phyloP scores from a whole-genome alignment of 768 basidiomycete species.

The Scleroderma citrinum region DNA sequence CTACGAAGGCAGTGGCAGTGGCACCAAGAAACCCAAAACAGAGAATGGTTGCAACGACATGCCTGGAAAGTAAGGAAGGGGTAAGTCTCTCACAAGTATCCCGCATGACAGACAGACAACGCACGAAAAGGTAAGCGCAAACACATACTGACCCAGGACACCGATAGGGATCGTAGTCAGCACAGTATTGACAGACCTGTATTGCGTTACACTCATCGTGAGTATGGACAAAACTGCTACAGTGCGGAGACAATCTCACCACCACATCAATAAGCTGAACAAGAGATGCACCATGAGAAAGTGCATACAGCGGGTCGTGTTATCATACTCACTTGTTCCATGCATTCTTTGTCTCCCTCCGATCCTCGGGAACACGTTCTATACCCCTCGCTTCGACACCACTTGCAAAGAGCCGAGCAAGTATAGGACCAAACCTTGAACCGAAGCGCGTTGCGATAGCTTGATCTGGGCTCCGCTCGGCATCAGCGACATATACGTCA shows the following conservation, averaged over 20 bases:
- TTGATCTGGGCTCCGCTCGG: constrained; percentile 24
- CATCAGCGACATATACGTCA: background rate
- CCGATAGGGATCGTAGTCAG: constrained; percentile 47
- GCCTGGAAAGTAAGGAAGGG: constrained; percentile 25
- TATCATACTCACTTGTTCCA: constrained; percentile 37
- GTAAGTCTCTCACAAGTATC: background rate
- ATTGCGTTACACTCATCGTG: constrained; percentile 1
- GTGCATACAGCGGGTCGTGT: background rate
- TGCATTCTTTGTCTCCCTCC: constrained; percentile 37
- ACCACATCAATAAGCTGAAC: constrained; percentile 41
- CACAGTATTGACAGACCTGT: constrained; percentile 43
- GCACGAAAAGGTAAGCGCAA: constrained; percentile 41
- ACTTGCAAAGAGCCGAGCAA: constrained; percentile 37
- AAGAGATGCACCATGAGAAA: constrained; percentile 1
- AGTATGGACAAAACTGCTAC: background rate
- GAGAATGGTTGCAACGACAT: constrained; percentile 39
- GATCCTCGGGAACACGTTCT: constrained; percentile 47
- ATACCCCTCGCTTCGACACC: constrained; percentile 52
- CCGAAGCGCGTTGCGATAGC: constrained; percentile 27
- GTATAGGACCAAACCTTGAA: constrained; percentile 20
- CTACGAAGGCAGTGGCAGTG: constrained; percentile 42
- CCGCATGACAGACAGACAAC: constrained; percentile 10
- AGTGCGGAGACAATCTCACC: constrained; percentile 18
- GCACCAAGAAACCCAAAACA: constrained; percentile 42
- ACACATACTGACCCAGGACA: constrained; percentile 41